phyloP scores from a whole-genome alignment of 768 basidiomycete species.

The Cubamyces lactineus region DNA sequence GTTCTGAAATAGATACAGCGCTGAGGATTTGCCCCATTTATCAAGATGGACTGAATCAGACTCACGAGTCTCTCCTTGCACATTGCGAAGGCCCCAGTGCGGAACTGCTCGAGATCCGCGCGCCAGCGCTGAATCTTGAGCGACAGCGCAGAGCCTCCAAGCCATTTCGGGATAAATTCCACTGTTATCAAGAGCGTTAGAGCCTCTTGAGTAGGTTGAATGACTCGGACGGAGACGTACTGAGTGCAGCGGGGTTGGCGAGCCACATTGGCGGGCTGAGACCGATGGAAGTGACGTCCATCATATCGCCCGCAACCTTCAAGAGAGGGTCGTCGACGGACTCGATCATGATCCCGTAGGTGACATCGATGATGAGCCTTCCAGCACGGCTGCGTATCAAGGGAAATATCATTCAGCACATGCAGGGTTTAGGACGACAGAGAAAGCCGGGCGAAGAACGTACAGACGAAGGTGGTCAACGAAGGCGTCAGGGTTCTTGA shows the following conservation, averaged over 20 bases:
- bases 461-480: constrained; percentile 14
- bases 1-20: not conserved
- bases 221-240: not conserved
- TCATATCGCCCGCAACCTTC: constrained; percentile 29
- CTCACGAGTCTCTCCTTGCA: constrained; percentile 3
- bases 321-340: constrained; percentile 31
- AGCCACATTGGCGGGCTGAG: constrained; percentile 17
- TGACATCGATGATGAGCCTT: constrained; percentile 29
- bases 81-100: not conserved
- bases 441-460: not conserved
- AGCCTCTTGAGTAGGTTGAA: not conserved
- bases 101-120: constrained; percentile 1
- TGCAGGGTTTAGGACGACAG: not conserved
- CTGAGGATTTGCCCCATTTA: too few species aligned
- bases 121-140: constrained; percentile 5
- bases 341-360: constrained; percentile 35
- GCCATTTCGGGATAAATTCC: constrained; percentile 9
- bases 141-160: constrained; percentile 1
- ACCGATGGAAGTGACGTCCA: constrained; percentile 19
- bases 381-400: constrained; percentile 4
- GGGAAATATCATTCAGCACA: too few species aligned
- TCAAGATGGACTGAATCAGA: too few species aligned
- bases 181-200: not conserved
- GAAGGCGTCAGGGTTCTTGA: constrained; percentile 6
- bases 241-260: constrained; percentile 6